A percentile compares a stretch with the other conserved stretches of the same genome.
These are phyloP conservation scores for Myxozyma nipponensis DNA, from an alignment of 805 yeast genomes.

Conservation along the genomic window DNA sequence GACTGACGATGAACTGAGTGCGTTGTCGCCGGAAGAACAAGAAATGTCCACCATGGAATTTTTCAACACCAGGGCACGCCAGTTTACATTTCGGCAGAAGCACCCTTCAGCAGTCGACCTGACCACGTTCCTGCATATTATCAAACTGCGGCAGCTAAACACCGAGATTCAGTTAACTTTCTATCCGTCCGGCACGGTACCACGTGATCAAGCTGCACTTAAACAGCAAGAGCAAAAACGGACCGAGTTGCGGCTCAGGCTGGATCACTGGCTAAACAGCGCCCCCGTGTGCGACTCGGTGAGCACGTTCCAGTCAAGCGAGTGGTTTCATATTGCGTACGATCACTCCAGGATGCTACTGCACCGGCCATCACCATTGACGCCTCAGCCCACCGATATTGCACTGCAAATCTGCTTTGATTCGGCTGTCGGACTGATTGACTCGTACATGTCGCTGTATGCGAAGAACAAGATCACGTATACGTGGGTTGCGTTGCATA, in stretches of 20 bases:
- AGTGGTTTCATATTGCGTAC: slow-evolving; percentile 57
- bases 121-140: slow-evolving; percentile 58
- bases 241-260: too few relatives aligned
- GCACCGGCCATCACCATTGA: slow-evolving; percentile 67
- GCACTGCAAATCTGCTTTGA: slow-evolving; percentile 55
- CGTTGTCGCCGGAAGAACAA: slow-evolving; percentile 5
- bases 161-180: too few relatives aligned
- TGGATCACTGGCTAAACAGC: too few relatives aligned
- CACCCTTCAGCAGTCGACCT: slow-evolving; percentile 53
- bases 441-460: slow-evolving; percentile 55
- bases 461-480: slow-evolving; percentile 59
- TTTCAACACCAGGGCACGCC: background rate
- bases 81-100: background rate
- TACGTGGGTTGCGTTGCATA: slow-evolving; percentile 89
- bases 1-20: slow-evolving; percentile 41
- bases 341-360: slow-evolving; percentile 59
- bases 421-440: slow-evolving; percentile 62
- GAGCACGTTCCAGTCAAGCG: slow-evolving; percentile 59
- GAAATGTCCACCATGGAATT: slow-evolving; percentile 4
- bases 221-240: too few relatives aligned
- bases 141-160: slow-evolving; percentile 63
- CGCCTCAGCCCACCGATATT: slow-evolving; percentile 47
- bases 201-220: too few relatives aligned
- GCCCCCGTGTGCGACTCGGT: slow-evolving; percentile 55
- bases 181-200: too few relatives aligned